Evolutionary conservation across 2,329 filamentous ascomycete species (phyloP).

Genomic region (Colletotrichum sp.): DNA sequence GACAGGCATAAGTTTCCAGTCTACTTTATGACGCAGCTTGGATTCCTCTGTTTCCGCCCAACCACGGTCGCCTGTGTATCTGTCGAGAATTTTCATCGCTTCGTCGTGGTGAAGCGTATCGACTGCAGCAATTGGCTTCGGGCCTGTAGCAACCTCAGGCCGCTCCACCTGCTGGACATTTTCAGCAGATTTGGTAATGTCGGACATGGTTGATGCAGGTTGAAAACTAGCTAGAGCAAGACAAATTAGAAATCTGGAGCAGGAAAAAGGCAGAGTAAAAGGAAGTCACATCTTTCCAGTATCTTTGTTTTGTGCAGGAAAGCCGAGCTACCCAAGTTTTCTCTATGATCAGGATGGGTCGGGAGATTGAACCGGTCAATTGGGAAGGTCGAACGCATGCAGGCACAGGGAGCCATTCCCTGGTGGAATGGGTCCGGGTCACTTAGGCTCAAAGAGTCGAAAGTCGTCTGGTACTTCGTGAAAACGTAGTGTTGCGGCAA

Average conservation of each 20-base stretch:
- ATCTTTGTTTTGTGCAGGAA: neutral
- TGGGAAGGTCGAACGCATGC: neutral
- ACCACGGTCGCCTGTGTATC: slow-evolving; percentile 42
- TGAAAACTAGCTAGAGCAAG: neutral
- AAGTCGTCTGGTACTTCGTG: neutral
- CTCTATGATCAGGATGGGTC: neutral
- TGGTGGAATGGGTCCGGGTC: neutral
- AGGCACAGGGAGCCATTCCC: neutral
- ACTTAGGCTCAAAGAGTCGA: neutral
- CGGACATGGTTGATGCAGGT: slow-evolving; percentile 1
- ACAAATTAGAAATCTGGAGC: neutral
- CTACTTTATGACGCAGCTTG: slow-evolving; percentile 44
- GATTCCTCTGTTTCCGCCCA: slow-evolving; percentile 50
- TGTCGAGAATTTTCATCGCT: slow-evolving; percentile 43
- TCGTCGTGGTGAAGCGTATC: slow-evolving; percentile 43
- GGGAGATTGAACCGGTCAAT: neutral
- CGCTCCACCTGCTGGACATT: slow-evolving; percentile 13
- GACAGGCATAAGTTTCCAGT: slow-evolving; percentile 48
- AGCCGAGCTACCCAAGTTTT: neutral
- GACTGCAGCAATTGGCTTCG: slow-evolving; percentile 13
- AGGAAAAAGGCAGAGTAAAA: neutral
- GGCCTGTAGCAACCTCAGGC: neutral
- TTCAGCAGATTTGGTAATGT: slow-evolving; percentile 20
- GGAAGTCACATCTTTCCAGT: neutral
- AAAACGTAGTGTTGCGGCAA: neutral